Evolutionary conservation across 176 grass and related monocot species (phyloP), one percentile per base, ranked within the genome.

Genomic region (Musa acuminata): DNA sequence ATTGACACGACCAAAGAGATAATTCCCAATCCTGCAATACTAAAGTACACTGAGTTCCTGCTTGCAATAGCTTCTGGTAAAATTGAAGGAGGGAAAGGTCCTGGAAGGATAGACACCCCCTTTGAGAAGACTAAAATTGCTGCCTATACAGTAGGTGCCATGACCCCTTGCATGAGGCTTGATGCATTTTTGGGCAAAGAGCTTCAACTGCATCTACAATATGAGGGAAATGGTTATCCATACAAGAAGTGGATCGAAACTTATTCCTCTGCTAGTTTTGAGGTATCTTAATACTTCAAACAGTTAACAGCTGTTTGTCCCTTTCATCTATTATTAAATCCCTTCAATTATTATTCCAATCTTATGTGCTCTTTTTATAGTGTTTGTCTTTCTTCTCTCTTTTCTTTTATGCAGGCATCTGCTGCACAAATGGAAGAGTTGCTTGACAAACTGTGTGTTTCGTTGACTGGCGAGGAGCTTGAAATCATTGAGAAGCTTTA

Each of bases 111-210:
- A 80, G 95, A 83, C 53, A 98, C 95, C 25, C 90, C 95, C 76
- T 98, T 98, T 65, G 95, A 98, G 85, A 98, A 91, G 82, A 98
- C 90, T 66, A 98, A 92, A 86, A 89, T 98, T 84, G 88, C 95
- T 77, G 90, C 95, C 25, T 98, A 98, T 65, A 89, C 88, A 69
- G 88, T 98, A 75, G 90, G 95, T 54, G 95, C 95, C 11, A 91
- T 94, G 80, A 79, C 95, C 35, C 90, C 95, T 78, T 93, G 86
- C 88, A 91, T 89, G 90, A 92, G 90, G 73, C 90, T 98, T 71
- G 89, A 90, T 91, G 95, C 95, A 23, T 85, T 89, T 79, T 77
- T 98, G 51, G 90, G 84, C 64, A 93, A 93, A 73, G 88, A 91
- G 78, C 88, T 98, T 51, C 43, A 78, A 2, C 16, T 71, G 75